phyloP scores from a whole-genome alignment of 768 basidiomycete species.

The Pisolithus orientalis region DNA sequence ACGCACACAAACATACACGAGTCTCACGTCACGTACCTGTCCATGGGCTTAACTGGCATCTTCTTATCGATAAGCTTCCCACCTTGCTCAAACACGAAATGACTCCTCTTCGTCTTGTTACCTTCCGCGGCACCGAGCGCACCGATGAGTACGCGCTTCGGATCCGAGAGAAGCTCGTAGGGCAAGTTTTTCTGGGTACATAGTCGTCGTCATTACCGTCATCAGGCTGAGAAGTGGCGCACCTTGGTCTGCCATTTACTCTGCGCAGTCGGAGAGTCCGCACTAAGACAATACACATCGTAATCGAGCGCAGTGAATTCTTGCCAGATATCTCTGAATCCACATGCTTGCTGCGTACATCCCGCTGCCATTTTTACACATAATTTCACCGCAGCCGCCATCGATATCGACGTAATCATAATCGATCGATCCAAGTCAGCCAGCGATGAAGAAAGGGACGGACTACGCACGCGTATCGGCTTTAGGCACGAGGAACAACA shows the following conservation, averaged over 20 bases:
- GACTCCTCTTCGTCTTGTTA: constrained; percentile 83
- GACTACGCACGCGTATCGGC: constrained; percentile 70
- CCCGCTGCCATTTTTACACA: constrained; percentile 45
- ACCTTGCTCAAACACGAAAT: constrained; percentile 90
- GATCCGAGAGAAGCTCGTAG: constrained; percentile 85
- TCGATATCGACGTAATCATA: too few species aligned
- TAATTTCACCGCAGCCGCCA: too few species aligned
- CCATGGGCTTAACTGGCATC: constrained; percentile 79
- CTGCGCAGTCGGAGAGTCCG: constrained; percentile 69
- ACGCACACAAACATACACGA: too few species aligned
- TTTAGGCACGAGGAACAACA: constrained; percentile 81
- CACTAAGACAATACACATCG: constrained; percentile 79
- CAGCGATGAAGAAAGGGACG: constrained; percentile 7
- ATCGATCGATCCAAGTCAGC: too few species aligned
- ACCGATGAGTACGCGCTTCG: constrained; percentile 70
- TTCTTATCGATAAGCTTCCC: constrained; percentile 84
- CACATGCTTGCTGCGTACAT: constrained; percentile 91
- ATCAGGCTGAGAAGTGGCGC: constrained; percentile 9
- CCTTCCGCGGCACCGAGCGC: constrained; percentile 77
- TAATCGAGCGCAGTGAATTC: constrained; percentile 63
- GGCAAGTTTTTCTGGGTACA: constrained; percentile 69
- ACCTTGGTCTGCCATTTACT: constrained; percentile 86
- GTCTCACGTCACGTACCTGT: constrained; percentile 47
- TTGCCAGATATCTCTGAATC: constrained; percentile 77
- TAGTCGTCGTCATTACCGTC: background rate